Conservation (phyloP, 2,329 filamentous ascomycete species). For the Xylaria sp. region DNA sequence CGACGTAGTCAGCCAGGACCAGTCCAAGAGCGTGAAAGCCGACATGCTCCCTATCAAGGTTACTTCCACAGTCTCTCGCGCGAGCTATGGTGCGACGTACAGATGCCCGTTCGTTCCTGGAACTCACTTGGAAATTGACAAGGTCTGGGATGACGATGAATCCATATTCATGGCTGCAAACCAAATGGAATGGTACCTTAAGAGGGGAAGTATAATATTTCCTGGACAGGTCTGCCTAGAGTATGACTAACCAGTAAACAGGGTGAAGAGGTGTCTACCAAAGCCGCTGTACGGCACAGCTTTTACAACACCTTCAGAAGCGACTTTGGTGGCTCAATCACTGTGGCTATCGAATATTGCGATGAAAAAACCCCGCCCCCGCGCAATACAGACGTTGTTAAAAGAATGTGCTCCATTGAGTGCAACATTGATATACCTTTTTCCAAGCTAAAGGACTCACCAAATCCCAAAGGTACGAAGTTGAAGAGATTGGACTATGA, state of each 20-base stretch:
- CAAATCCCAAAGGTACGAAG: background rate
- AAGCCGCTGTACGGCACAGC: constrained; percentile 7
- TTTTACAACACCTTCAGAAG: constrained; percentile 6
- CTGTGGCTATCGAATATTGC: constrained; percentile 2
- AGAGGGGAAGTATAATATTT: constrained; percentile 1
- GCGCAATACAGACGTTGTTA: constrained; percentile 13
- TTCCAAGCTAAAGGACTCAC: background rate
- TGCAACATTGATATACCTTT: constrained; percentile 9
- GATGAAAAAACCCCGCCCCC: constrained; percentile 11
- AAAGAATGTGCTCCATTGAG: constrained; percentile 9
- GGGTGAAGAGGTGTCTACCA: constrained; percentile 13
- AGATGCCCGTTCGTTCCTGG: background rate
- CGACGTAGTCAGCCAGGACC: constrained; percentile 1
- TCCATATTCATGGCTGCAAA: background rate
- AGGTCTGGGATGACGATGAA: constrained; percentile 13
- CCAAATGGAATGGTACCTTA: constrained; percentile 29
- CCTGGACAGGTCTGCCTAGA: background rate
- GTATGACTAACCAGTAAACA: background rate
- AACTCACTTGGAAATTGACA: constrained; percentile 13
- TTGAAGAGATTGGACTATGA: constrained; percentile 17
- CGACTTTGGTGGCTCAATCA: constrained; percentile 8
- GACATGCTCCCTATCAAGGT: constrained; percentile 16
- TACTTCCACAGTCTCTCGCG: constrained; percentile 11
- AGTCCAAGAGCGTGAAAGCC: background rate
- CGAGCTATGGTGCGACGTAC: constrained; percentile 19